Evolutionary conservation across 805 yeast species (phyloP).

Genomic region (Helenozyma rhizophorensis): DNA sequence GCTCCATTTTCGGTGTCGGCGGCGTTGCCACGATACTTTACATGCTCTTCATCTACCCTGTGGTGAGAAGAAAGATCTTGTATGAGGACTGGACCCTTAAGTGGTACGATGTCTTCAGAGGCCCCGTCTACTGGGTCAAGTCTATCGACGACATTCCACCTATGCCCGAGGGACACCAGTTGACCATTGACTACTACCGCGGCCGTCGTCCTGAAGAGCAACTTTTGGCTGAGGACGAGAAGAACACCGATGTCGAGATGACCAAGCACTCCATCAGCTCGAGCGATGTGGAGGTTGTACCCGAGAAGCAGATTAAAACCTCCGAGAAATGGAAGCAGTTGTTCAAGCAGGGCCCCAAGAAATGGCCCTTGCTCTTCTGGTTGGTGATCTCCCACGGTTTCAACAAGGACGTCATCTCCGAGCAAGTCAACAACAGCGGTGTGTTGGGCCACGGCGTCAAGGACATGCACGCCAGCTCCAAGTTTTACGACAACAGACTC

Average conservation of each 20-base stretch:
- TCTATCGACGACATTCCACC: slow-evolving; percentile 60
- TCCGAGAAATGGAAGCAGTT: slow-evolving; percentile 39
- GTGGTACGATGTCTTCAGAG: slow-evolving; percentile 51
- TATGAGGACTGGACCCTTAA: slow-evolving; percentile 63
- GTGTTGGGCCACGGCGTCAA: slow-evolving; percentile 44
- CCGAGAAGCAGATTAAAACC: slow-evolving; percentile 26
- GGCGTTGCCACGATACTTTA: slow-evolving; percentile 51
- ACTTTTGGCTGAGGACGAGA: slow-evolving; percentile 11
- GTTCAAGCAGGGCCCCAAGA: slow-evolving; percentile 41
- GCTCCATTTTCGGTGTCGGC: slow-evolving; percentile 63
- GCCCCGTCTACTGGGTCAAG: slow-evolving; percentile 54
- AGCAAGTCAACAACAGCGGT: slow-evolving; percentile 39
- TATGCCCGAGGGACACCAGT: slow-evolving; percentile 52
- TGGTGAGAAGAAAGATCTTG: slow-evolving; percentile 54
- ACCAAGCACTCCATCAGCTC: slow-evolving; percentile 8
- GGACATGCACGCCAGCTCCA: slow-evolving; percentile 52
- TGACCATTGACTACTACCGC: slow-evolving; percentile 60
- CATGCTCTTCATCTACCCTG: slow-evolving; percentile 55
- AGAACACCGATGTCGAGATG: slow-evolving; percentile 12
- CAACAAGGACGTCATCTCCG: slow-evolving; percentile 55
- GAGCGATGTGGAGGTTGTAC: slow-evolving; percentile 6
- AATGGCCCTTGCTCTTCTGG: slow-evolving; percentile 53
- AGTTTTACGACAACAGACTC: slow-evolving; percentile 64
- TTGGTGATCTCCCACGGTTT: slow-evolving; percentile 55
- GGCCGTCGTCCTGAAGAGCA: slow-evolving; percentile 44